These are phyloP conservation scores for Linnemannia zychae DNA, from an alignment of 192 early-diverging fungal species.

Conservation along the genomic window DNA sequence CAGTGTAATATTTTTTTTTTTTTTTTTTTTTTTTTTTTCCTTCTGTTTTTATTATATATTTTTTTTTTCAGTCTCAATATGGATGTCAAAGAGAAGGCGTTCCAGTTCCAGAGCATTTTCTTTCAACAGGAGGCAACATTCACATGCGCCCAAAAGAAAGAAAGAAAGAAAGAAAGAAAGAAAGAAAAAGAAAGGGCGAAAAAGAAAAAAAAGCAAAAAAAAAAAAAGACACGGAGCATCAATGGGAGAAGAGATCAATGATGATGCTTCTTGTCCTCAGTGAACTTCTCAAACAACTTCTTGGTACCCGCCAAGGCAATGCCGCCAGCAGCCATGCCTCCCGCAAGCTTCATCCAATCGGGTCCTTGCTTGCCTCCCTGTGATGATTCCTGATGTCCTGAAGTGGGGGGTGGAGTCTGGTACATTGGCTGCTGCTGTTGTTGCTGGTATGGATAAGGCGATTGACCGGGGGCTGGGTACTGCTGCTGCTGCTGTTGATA, in stretches of 20 bases:
- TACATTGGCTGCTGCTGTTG: not conserved
- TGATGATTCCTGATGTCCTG: not conserved
- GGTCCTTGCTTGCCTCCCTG: constrained; percentile 11
- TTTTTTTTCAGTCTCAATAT: not conserved
- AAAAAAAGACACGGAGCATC: not conserved
- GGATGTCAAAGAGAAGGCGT: not conserved
- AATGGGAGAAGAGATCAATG: not conserved
- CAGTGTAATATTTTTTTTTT: not conserved
- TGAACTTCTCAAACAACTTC: constrained; percentile 33
- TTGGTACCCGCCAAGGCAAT: constrained; percentile 27
- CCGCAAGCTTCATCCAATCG: constrained; percentile 45
- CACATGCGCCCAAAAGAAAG: too few relatives aligned
- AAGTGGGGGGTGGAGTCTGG: not conserved
- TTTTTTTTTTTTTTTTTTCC: not conserved
- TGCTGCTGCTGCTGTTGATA: constrained; percentile 16
- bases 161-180: not conserved
- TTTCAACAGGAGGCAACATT: too few relatives aligned
- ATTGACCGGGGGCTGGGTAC: not conserved
- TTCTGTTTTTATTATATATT: not conserved
- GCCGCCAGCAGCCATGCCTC: constrained; percentile 44
- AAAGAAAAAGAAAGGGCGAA: not conserved
- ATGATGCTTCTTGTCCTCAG: constrained; percentile 19
- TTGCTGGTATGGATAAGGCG: not conserved
- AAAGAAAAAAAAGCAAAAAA: not conserved
- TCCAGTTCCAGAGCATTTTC: not conserved